Conservation (phyloP, 2,329 filamentous ascomycete genomes). For the Cladophialophora psammophila region DNA sequence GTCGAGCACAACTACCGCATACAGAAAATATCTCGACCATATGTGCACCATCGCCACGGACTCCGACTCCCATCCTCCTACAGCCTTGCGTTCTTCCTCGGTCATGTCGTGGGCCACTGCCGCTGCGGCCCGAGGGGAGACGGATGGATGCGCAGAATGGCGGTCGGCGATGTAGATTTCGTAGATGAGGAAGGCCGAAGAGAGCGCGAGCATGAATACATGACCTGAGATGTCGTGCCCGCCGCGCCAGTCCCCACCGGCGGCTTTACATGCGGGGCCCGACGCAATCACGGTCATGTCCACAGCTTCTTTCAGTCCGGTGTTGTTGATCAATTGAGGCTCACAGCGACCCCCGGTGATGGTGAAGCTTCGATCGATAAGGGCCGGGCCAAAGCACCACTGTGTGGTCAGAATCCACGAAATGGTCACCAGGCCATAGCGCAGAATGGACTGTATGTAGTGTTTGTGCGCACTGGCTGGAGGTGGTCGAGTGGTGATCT, state of each 20-base stretch:
- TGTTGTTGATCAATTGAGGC: slow-evolving; percentile 40
- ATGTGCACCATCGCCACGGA: slow-evolving; percentile 63
- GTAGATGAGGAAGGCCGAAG: slow-evolving; percentile 79
- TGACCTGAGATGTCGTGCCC: slow-evolving; percentile 97
- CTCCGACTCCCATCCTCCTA: slow-evolving; percentile 43
- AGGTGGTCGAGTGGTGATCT: slow-evolving; percentile 66
- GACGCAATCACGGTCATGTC: slow-evolving; percentile 67
- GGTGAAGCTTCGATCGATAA: slow-evolving; percentile 90
- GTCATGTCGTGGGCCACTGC: slow-evolving; percentile 52
- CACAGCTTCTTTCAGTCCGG: slow-evolving; percentile 28
- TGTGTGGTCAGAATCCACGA: slow-evolving; percentile 91
- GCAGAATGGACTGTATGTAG: slow-evolving; percentile 63
- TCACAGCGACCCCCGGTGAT: slow-evolving; percentile 87
- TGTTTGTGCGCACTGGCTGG: slow-evolving; percentile 29
- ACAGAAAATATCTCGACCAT: slow-evolving; percentile 59
- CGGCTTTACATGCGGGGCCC: slow-evolving; percentile 74
- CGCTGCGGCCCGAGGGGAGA: slow-evolving; percentile 53
- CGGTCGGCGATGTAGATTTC: slow-evolving; percentile 76
- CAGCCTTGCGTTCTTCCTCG: slow-evolving; percentile 48
- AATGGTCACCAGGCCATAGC: slow-evolving; percentile 75
- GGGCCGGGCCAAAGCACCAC: slow-evolving; percentile 91
- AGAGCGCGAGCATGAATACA: slow-evolving; percentile 88
- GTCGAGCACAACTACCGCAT: slow-evolving; percentile 72
- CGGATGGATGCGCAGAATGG: slow-evolving; percentile 46
- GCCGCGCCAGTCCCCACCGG: slow-evolving; percentile 86